Evolutionary conservation across 192 early-diverging fungal genomes (phyloP).

Genomic region (Dissophora globulifera): DNA sequence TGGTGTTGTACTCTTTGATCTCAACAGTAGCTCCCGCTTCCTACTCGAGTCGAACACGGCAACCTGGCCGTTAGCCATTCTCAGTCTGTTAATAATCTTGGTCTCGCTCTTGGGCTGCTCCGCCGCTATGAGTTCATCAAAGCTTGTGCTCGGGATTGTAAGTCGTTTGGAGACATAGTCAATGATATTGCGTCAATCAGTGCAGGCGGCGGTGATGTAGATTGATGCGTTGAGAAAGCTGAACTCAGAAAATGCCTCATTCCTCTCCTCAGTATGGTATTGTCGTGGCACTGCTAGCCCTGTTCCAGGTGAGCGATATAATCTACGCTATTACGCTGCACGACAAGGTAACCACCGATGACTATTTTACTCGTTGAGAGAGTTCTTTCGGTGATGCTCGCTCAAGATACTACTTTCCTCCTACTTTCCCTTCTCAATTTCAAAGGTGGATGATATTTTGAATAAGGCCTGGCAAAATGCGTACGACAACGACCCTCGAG

Average conservation of each 20-base stretch:
- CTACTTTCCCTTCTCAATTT: too few species aligned
- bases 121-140: background rate
- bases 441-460: slow-evolving; percentile 18
- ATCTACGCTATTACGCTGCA: slow-evolving; percentile 12
- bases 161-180: background rate
- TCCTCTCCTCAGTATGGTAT: slow-evolving; percentile 13
- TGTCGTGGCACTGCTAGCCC: slow-evolving; percentile 2
- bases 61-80: slow-evolving; percentile 18
- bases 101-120: slow-evolving; percentile 23
- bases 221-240: background rate
- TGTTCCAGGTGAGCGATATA: slow-evolving; percentile 14
- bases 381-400: too few species aligned
- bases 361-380: too few species aligned
- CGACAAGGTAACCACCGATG: slow-evolving; percentile 34
- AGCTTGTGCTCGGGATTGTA: slow-evolving; percentile 8
- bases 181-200: background rate
- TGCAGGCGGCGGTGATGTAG: too few species aligned
- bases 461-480: slow-evolving; percentile 28
- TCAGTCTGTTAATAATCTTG: slow-evolving; percentile 17
- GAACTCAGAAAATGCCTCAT: background rate
- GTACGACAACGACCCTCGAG: slow-evolving; percentile 1
- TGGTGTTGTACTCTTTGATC: slow-evolving; percentile 10
- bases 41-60: slow-evolving; percentile 7
- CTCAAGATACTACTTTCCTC: too few species aligned
- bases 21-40: background rate